phyloP scores from a whole-genome alignment of 257 asterid genomes.

The Solanum arcanum region DNA sequence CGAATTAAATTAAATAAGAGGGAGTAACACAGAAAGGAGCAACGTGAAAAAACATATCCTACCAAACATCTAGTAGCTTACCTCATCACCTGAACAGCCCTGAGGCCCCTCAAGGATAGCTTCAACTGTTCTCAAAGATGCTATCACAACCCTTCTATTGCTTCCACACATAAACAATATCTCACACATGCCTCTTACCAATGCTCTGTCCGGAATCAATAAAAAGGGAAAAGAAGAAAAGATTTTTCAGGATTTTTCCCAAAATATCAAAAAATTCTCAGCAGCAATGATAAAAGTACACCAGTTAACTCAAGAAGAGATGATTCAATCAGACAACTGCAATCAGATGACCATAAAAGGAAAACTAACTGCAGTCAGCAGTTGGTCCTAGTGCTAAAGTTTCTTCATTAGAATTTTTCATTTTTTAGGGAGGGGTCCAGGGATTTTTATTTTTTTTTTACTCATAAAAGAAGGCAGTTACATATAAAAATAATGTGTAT shows the following conservation, averaged over 20 bases:
- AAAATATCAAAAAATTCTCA: neutral
- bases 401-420: neutral
- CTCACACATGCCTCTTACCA: conserved; percentile 87
- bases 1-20: neutral
- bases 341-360: neutral
- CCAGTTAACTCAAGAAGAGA: neutral
- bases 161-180: conserved; percentile 86
- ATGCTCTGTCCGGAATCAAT: conserved; percentile 41
- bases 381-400: neutral
- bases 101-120: conserved; percentile 19
- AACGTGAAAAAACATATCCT: neutral
- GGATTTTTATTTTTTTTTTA: neutral
- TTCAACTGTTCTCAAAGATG: conserved; percentile 43
- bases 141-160: conserved; percentile 59
- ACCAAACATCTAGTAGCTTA: conserved; percentile 8
- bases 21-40: neutral
- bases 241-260: neutral
- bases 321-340: neutral
- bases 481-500: neutral
- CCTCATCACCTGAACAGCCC: conserved; percentile 58
- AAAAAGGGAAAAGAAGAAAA: conserved; percentile 1
- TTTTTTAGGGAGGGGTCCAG: neutral
- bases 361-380: neutral
- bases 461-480: neutral
- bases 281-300: neutral